Conservation (phyloP, 768 basidiomycete species). For the Kwoniella bestiolae region DNA sequence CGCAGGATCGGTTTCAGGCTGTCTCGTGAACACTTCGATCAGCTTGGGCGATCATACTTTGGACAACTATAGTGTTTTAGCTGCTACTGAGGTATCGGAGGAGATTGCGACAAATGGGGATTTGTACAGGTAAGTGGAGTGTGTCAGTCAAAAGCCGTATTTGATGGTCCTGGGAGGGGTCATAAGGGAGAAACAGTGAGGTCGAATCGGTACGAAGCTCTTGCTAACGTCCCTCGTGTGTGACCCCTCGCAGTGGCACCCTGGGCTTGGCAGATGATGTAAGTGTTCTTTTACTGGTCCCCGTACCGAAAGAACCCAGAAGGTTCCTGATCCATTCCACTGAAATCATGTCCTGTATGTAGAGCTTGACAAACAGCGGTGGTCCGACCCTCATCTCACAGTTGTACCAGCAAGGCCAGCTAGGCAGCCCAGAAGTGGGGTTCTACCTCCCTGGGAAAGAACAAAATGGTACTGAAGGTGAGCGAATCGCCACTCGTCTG, state of each 20-base stretch:
- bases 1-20: background rate
- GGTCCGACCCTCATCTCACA: constrained; percentile 1
- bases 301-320: too few relatives aligned
- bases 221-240: background rate
- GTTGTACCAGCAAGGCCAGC: background rate
- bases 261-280: constrained; percentile 12
- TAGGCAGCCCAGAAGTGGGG: background rate
- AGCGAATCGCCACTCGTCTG: background rate
- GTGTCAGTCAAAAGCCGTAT: too few relatives aligned
- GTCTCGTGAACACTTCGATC: constrained; percentile 3
- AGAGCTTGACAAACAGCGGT: constrained; percentile 1
- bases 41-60: background rate
- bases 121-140: constrained; percentile 4
- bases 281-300: background rate
- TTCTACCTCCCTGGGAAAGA: constrained; percentile 1
- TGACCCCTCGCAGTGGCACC: background rate
- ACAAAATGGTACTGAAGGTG: background rate
- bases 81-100: background rate
- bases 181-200: too few relatives aligned
- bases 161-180: too few relatives aligned
- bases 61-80: background rate
- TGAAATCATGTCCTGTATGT: too few relatives aligned
- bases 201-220: too few relatives aligned
- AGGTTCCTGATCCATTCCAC: too few relatives aligned
- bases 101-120: background rate